Evolutionary conservation across 1,284 basidiomycete species (phyloP).

Genomic region (Stereum hirsutum): DNA sequence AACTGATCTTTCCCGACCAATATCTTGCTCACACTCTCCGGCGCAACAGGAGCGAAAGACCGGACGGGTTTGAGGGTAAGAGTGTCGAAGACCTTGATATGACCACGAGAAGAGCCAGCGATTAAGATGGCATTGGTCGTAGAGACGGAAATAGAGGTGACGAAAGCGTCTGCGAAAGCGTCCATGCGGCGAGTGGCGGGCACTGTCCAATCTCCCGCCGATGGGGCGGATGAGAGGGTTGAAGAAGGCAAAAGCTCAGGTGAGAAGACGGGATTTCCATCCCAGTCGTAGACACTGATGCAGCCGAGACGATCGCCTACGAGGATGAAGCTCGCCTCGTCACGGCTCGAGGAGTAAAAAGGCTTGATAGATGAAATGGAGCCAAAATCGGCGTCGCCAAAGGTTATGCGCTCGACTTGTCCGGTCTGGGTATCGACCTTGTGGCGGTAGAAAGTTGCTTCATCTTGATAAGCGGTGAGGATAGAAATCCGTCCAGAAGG

Average conservation of each 20-base stretch:
- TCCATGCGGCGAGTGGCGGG: slow-evolving; percentile 39
- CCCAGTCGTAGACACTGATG: slow-evolving; percentile 53
- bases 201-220: slow-evolving; percentile 14
- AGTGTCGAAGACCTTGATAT: slow-evolving; percentile 57
- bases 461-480: slow-evolving; percentile 36
- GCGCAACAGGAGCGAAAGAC: slow-evolving; percentile 38
- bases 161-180: slow-evolving; percentile 46
- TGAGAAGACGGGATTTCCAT: no score
- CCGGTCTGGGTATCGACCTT: slow-evolving; percentile 23
- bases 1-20: slow-evolving; percentile 54
- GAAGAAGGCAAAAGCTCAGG: no score
- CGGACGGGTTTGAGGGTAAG: slow-evolving; percentile 51
- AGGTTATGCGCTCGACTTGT: slow-evolving; percentile 27
- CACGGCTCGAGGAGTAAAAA: slow-evolving; percentile 28
- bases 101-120: slow-evolving; percentile 58
- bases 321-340: slow-evolving; percentile 40
- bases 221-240: no score
- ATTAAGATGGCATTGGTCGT: slow-evolving; percentile 46
- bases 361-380: slow-evolving; percentile 36
- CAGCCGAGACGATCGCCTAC: slow-evolving; percentile 51
- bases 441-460: slow-evolving; percentile 38
- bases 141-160: slow-evolving; percentile 59
- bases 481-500: slow-evolving; percentile 17
- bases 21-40: slow-evolving; percentile 51
- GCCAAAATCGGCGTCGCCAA: slow-evolving; percentile 45